Conservation (phyloP, 2,329 filamentous ascomycete species). For the Furcasterigmium sp. region DNA sequence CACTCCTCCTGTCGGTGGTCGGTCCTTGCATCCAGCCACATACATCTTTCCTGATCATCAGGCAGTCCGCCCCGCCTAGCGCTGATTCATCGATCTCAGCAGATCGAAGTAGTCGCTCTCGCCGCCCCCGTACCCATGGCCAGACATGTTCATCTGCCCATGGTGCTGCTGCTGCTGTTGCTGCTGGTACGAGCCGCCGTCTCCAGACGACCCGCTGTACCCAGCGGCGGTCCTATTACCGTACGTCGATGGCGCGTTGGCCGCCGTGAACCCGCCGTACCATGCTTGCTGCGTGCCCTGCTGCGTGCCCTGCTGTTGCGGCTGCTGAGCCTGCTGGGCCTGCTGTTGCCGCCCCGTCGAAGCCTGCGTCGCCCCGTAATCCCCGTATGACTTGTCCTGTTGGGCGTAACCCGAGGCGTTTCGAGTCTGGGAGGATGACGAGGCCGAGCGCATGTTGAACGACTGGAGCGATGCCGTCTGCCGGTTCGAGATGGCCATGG, state of each 20-base stretch:
- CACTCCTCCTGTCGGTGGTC: no score
- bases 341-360: background rate
- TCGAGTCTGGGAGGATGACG: background rate
- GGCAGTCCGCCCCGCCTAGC: no score
- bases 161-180: slow-evolving; percentile 5
- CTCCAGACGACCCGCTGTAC: background rate
- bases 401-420: no score
- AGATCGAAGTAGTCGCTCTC: background rate
- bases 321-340: slow-evolving; percentile 5
- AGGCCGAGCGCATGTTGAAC: slow-evolving; percentile 13
- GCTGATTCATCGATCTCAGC: background rate
- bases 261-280: background rate
- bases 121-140: background rate
- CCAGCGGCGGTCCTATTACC: background rate
- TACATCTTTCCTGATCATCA: no score
- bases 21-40: no score
- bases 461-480: slow-evolving; percentile 13
- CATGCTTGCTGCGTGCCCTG: background rate
- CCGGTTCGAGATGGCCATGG: slow-evolving; percentile 2
- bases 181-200: slow-evolving; percentile 1
- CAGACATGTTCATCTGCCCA: background rate
- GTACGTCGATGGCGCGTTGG: background rate
- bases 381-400: slow-evolving; percentile 1
- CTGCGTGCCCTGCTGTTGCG: slow-evolving; percentile 6
- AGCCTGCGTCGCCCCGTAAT: slow-evolving; percentile 2